Evolutionary conservation across 306 rosid genomes (phyloP).

Genomic region (Lathyrus oleraceus): DNA sequence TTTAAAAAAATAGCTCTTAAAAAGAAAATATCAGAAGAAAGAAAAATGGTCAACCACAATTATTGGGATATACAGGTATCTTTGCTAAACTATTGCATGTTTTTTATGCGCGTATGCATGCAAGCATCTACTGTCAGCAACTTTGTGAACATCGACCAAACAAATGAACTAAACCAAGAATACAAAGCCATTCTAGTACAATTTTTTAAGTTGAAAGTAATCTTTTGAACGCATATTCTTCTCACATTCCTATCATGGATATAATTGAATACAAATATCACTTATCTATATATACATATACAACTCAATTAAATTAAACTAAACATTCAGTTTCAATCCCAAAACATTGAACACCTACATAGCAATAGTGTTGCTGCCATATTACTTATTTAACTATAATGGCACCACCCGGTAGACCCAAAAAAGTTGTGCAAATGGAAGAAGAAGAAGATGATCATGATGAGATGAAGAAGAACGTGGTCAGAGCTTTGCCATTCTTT

Average conservation of each 20-base stretch:
- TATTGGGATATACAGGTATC: neutral
- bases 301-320: neutral
- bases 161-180: conserved; percentile 38
- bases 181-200: conserved; percentile 8
- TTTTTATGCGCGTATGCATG: neutral
- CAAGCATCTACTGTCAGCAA: conserved; percentile 12
- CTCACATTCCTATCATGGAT: conserved; percentile 25
- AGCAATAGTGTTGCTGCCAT: neutral
- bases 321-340: neutral
- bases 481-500: conserved; percentile 41
- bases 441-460: neutral
- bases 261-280: conserved; percentile 8
- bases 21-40: neutral
- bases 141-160: conserved; percentile 39
- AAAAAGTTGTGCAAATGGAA: conserved; percentile 39
- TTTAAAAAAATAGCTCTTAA: neutral
- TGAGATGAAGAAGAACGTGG: conserved; percentile 6
- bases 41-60: neutral
- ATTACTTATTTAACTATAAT: conserved; percentile 10
- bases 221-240: conserved; percentile 43
- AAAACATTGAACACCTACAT: neutral
- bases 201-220: conserved; percentile 12
- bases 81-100: conserved; percentile 12
- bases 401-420: conserved; percentile 31
- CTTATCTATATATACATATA: neutral